Conservation (phyloP, 441 rosid genomes). For the Viola pubescens region DNA sequence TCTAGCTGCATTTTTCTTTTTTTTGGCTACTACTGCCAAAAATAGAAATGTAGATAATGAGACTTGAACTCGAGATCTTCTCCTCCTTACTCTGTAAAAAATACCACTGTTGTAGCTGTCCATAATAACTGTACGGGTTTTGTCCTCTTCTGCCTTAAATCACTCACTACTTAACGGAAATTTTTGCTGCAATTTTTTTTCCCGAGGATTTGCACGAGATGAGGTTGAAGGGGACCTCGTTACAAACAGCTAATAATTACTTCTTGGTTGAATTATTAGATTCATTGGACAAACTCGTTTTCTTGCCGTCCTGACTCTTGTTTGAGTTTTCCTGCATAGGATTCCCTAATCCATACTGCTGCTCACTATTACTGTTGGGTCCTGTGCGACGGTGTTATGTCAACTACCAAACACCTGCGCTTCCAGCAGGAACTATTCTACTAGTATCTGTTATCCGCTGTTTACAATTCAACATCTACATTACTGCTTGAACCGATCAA, state of each 20-base stretch:
- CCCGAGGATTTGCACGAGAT: background rate
- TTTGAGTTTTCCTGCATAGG: slow-evolving; percentile 19
- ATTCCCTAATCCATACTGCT: slow-evolving; percentile 13
- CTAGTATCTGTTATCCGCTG: background rate
- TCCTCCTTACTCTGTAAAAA: no score
- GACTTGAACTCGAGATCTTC: no score
- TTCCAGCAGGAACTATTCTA: no score
- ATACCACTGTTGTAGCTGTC: background rate
- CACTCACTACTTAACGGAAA: background rate
- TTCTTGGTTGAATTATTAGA: slow-evolving; percentile 10
- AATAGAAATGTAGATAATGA: no score
- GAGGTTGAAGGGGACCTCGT: background rate
- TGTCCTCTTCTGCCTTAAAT: background rate
- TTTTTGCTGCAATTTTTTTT: background rate
- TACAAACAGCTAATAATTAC: slow-evolving; percentile 18
- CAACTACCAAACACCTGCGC: no score
- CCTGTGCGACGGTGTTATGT: no score
- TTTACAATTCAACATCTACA: background rate
- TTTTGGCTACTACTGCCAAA: no score
- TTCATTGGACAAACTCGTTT: slow-evolving; percentile 10
- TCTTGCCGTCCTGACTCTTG: background rate
- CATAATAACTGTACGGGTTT: background rate
- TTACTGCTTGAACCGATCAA: background rate
- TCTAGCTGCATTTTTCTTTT: no score
- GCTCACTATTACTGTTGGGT: background rate